A percentile compares a stretch with the other conserved stretches of the same genome.
Conservation (phyloP, 768 basidiomycete genomes). For the Leucocoprinus birnbaumii region DNA sequence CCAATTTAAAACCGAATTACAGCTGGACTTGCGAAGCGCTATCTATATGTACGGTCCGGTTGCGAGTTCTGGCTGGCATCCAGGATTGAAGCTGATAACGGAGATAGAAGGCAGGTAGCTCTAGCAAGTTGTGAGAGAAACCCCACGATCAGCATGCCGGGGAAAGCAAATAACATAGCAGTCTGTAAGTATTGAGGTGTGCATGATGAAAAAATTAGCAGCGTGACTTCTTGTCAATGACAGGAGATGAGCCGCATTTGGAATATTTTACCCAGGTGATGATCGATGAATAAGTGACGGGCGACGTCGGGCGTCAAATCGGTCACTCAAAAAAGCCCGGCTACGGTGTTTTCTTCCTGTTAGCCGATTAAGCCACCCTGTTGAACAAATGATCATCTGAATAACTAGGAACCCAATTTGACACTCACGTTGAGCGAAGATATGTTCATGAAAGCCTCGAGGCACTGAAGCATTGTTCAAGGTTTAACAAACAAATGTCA, state of each 20-base stretch:
- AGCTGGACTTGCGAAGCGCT: too few species aligned
- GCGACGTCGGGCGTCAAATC: not conserved
- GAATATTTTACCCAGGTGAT: not conserved
- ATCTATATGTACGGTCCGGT: too few species aligned
- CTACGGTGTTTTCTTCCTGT: not conserved
- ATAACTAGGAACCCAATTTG: too few species aligned
- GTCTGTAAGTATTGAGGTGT: not conserved
- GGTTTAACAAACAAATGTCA: too few species aligned
- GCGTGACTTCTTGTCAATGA: constrained; percentile 10
- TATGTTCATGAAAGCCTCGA: not conserved
- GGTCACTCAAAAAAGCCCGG: constrained; percentile 10
- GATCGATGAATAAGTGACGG: too few species aligned
- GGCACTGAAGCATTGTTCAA: too few species aligned
- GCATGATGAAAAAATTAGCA: not conserved
- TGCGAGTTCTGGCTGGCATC: too few species aligned
- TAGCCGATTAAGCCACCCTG: not conserved
- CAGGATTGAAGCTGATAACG: not conserved
- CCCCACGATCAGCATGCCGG: not conserved
- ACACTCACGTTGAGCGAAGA: not conserved
- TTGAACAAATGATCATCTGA: not conserved
- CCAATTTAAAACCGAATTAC: too few species aligned
- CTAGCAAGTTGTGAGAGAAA: constrained; percentile 8
- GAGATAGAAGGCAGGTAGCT: constrained; percentile 6
- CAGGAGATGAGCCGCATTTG: constrained; percentile 4
- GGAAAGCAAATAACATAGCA: not conserved